Percentiles rank a stretch among this genome's conserved stretches.
phyloP scores from a whole-genome alignment of 306 rosid genomes.

The Cicer yamashitae region DNA sequence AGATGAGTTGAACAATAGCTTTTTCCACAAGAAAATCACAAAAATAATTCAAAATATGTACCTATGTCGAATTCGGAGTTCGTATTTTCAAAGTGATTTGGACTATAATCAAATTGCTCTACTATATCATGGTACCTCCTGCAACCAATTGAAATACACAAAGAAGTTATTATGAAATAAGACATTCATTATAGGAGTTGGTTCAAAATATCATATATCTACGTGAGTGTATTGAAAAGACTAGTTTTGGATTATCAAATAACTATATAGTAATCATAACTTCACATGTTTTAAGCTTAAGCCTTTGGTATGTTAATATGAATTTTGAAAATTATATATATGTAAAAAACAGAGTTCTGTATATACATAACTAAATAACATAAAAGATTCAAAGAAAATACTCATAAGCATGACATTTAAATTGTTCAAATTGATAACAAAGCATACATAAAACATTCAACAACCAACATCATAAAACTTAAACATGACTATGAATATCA shows the following conservation, averaged over 20 bases:
- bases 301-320: neutral
- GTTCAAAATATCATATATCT: neutral
- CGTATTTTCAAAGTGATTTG: conserved; percentile 46
- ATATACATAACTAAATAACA: neutral
- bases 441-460: neutral
- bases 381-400: neutral
- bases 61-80: conserved; percentile 62
- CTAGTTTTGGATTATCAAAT: neutral
- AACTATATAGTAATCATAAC: neutral
- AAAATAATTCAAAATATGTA: conserved; percentile 27
- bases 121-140: conserved; percentile 53
- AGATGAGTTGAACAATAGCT: conserved; percentile 3
- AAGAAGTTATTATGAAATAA: neutral
- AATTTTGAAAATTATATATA: neutral
- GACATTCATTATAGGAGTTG: neutral
- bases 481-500: neutral
- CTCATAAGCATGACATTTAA: neutral
- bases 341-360: neutral
- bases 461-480: neutral
- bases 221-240: neutral
- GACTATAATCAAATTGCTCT: conserved; percentile 50
- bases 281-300: neutral
- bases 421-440: neutral
- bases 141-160: conserved; percentile 36
- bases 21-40: neutral